Conservation (phyloP, 192 early-diverging fungal species). For the Backusella sp. region DNA sequence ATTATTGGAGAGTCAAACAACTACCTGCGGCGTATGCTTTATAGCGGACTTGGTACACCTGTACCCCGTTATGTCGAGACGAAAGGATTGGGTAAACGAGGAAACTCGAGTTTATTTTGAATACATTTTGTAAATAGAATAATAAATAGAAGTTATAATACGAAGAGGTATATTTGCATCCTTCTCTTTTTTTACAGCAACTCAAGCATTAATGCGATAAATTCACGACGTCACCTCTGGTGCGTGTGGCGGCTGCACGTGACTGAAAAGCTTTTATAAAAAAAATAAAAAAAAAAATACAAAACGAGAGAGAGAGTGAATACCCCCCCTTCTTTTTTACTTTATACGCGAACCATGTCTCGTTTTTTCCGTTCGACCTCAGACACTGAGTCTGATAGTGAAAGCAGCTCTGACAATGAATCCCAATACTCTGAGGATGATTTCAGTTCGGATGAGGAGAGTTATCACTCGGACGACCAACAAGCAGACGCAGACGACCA, state of each 20-base stretch:
- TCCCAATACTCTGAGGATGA: constrained; percentile 55
- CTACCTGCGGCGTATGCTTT: background rate
- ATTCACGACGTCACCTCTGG: too few relatives aligned
- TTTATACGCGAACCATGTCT: constrained; percentile 54
- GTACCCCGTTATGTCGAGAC: too few relatives aligned
- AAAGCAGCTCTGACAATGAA: constrained; percentile 52
- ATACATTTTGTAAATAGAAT: too few relatives aligned
- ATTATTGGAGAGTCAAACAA: background rate
- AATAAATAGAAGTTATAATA: too few relatives aligned
- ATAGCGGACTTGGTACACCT: background rate
- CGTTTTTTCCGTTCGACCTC: constrained; percentile 80
- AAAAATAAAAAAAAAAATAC: background rate
- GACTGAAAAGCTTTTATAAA: background rate
- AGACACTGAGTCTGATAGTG: constrained; percentile 63
- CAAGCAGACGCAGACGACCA: constrained; percentile 30
- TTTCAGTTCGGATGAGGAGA: constrained; percentile 8
- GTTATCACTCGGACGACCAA: constrained; percentile 35
- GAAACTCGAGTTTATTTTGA: too few relatives aligned
- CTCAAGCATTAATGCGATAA: too few relatives aligned
- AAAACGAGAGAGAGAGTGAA: background rate
- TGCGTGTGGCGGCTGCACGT: background rate
- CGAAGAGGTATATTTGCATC: too few relatives aligned
- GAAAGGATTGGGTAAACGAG: too few relatives aligned
- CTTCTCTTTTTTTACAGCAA: too few relatives aligned
- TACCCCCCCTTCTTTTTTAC: background rate